Evolutionary conservation across 768 basidiomycete species (phyloP).

Genomic region (Leccinum fibrillosum): DNA sequence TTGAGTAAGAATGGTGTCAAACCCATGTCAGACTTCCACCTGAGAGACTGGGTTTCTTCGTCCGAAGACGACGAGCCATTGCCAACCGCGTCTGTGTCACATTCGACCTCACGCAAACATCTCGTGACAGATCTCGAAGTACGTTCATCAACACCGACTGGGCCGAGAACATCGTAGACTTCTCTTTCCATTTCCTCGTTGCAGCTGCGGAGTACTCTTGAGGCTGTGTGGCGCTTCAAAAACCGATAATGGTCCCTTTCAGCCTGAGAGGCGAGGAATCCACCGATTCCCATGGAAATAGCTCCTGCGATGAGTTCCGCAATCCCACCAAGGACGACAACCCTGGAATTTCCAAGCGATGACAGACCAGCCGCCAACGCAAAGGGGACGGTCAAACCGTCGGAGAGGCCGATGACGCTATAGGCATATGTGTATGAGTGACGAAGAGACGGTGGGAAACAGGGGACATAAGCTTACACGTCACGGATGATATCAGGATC

Average conservation of each 20-base stretch:
- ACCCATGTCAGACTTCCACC: slow-evolving; percentile 78
- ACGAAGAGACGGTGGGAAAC: not conserved
- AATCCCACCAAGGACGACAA: slow-evolving; percentile 93
- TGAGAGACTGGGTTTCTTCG: slow-evolving; percentile 54
- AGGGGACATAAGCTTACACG: slow-evolving; percentile 50
- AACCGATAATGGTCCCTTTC: slow-evolving; percentile 95
- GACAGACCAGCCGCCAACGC: slow-evolving; percentile 87
- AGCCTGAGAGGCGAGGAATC: slow-evolving; percentile 94
- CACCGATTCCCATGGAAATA: slow-evolving; percentile 98
- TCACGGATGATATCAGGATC: slow-evolving; percentile 88
- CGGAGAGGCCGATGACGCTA: slow-evolving; percentile 87
- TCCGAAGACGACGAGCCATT: slow-evolving; percentile 32
- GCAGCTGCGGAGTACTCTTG: slow-evolving; percentile 86
- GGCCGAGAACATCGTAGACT: slow-evolving; percentile 81
- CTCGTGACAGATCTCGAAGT: slow-evolving; percentile 77
- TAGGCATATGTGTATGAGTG: slow-evolving; percentile 2
- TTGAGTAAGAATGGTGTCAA: slow-evolving; percentile 92
- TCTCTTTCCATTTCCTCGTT: slow-evolving; percentile 96
- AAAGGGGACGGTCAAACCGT: slow-evolving; percentile 89
- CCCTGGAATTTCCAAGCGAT: slow-evolving; percentile 80
- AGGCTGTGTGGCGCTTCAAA: slow-evolving; percentile 66
- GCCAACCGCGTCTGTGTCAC: slow-evolving; percentile 29
- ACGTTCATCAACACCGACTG: slow-evolving; percentile 84
- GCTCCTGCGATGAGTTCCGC: slow-evolving; percentile 97
- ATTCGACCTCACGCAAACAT: slow-evolving; percentile 66